Evolutionary conservation across 495 filamentous ascomycete species (phyloP).

Genomic region (Hyaloscypha variabilis): DNA sequence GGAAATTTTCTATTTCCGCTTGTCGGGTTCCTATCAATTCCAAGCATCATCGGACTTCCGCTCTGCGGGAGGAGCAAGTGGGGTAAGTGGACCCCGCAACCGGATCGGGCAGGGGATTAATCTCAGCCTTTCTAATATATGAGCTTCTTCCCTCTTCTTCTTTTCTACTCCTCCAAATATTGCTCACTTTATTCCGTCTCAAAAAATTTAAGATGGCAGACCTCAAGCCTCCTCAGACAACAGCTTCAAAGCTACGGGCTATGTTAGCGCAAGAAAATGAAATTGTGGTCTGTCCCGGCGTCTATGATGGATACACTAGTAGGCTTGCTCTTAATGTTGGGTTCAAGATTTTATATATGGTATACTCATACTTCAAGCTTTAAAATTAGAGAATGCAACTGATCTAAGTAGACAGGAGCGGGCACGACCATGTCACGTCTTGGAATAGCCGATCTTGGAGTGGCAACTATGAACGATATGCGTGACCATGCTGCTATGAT

Average conservation of each 20-base stretch:
- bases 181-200: neutral
- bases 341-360: conserved; percentile 71
- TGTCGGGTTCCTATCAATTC: no score
- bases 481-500: conserved; percentile 66
- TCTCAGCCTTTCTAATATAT: conserved; percentile 6
- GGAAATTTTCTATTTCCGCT: no score
- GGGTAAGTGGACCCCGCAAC: neutral
- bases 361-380: conserved; percentile 32
- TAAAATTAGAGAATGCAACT: neutral
- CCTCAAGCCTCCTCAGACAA: conserved; percentile 10
- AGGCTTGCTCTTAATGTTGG: conserved; percentile 63
- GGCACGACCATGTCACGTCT: conserved; percentile 65
- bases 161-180: neutral
- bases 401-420: conserved; percentile 58
- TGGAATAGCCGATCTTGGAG: conserved; percentile 68
- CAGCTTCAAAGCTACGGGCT: conserved; percentile 43
- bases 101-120: conserved; percentile 2
- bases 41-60: no score
- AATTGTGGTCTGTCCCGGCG: conserved; percentile 64
- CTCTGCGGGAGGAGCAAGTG: neutral
- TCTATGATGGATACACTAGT: conserved; percentile 72
- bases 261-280: conserved; percentile 38
- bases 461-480: conserved; percentile 67
- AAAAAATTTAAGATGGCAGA: conserved; percentile 5
- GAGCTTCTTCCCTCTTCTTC: neutral